A percentile compares a stretch with the other conserved stretches of the same genome.
Evolutionary conservation across 345 rosid species (phyloP).

Genomic region (Pistacia atlantica): DNA sequence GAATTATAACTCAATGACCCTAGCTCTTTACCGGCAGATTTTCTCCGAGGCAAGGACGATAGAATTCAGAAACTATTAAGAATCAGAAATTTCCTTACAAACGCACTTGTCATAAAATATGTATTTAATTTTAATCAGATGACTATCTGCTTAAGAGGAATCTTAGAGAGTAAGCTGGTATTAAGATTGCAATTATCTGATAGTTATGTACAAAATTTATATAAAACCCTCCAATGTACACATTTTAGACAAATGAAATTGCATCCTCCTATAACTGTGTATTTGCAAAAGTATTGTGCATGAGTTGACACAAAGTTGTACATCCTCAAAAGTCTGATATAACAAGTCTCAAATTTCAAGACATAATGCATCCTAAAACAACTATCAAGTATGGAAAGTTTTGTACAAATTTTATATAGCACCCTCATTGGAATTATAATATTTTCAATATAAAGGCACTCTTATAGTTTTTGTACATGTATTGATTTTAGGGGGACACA

Average conservation of each 20-base stretch:
- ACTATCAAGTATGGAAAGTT: no score
- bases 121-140: not conserved
- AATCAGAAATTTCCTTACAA: not conserved
- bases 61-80: not conserved
- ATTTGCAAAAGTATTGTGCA: no score
- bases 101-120: not conserved
- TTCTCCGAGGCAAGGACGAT: not conserved
- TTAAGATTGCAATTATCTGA: not conserved
- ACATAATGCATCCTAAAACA: no score
- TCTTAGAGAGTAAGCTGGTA: not conserved
- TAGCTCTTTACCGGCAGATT: not conserved
- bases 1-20: not conserved
- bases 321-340: not conserved
- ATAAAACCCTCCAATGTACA: not conserved
- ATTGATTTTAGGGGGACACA: no score
- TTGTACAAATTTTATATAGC: no score
- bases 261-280: not conserved
- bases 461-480: no score
- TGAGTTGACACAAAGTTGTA: not conserved
- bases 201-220: not conserved
- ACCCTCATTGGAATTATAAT: no score
- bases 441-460: no score
- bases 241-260: not conserved
- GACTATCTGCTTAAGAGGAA: not conserved
- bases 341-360: not conserved